phyloP scores from a whole-genome alignment of 163 green algal species.

The Scenedesmus sp. region DNA sequence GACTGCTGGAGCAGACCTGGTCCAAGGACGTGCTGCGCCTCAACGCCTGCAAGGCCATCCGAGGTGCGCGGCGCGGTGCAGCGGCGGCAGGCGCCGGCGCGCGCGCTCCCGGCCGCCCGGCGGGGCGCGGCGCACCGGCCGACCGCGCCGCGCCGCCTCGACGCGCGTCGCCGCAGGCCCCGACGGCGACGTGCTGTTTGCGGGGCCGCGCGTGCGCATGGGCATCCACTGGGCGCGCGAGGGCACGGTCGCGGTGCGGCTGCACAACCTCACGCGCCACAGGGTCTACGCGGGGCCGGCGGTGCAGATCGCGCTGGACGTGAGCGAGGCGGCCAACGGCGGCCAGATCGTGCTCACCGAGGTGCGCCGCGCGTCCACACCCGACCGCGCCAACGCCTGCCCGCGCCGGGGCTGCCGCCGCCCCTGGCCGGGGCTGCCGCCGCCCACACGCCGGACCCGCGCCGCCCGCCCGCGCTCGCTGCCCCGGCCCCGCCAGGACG shows the following conservation, averaged over 20 bases:
- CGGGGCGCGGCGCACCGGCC: neutral
- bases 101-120: slow-evolving; percentile 4
- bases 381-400: too few relatives aligned
- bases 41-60: slow-evolving; percentile 64
- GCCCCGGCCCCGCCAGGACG: too few relatives aligned
- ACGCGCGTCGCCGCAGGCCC: slow-evolving; percentile 13
- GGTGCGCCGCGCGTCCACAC: slow-evolving; percentile 6
- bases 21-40: slow-evolving; percentile 70
- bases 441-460: too few relatives aligned
- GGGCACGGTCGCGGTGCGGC: slow-evolving; percentile 69
- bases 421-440: too few relatives aligned
- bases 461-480: too few relatives aligned
- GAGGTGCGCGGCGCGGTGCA: slow-evolving; percentile 26
- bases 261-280: slow-evolving; percentile 80
- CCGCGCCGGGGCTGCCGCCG: too few relatives aligned
- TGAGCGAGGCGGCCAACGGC: slow-evolving; percentile 68
- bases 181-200: slow-evolving; percentile 56
- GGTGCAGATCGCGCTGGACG: slow-evolving; percentile 61
- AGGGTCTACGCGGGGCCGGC: slow-evolving; percentile 78
- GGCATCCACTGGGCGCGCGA: slow-evolving; percentile 83
- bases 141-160: too few relatives aligned
- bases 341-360: slow-evolving; percentile 81
- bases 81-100: neutral
- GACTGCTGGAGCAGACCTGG: slow-evolving; percentile 81
- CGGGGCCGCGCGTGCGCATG: slow-evolving; percentile 85